Conservation (phyloP, 2,329 filamentous ascomycete species). For the Diaporthe caulivora region DNA sequence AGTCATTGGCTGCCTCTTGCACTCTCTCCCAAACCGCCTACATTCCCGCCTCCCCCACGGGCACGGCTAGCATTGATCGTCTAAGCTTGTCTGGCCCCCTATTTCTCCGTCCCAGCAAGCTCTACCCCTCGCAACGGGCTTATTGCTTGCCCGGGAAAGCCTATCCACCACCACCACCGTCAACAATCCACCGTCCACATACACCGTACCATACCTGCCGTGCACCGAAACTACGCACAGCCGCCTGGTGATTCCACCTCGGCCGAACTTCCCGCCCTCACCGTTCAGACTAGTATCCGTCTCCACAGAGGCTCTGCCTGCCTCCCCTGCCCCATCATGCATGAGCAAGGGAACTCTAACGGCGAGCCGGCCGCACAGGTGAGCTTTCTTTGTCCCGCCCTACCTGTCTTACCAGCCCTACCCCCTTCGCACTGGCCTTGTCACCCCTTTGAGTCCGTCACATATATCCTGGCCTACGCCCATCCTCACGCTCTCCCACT, state of each 20-base stretch:
- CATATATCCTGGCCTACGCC: not conserved
- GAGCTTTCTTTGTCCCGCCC: slow-evolving; percentile 27
- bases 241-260: slow-evolving; percentile 28
- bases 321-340: slow-evolving; percentile 40
- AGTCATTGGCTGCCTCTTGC: slow-evolving; percentile 25
- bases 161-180: not conserved
- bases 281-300: slow-evolving; percentile 9
- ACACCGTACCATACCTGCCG: not conserved
- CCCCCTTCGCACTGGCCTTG: not conserved
- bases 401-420: too few relatives aligned
- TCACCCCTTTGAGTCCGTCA: slow-evolving; percentile 13
- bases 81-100: slow-evolving; percentile 14
- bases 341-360: slow-evolving; percentile 40
- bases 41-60: not conserved
- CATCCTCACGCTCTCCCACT: not conserved
- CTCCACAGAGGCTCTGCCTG: slow-evolving; percentile 26
- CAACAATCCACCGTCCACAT: slow-evolving; percentile 17
- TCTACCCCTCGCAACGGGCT: slow-evolving; percentile 14
- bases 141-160: slow-evolving; percentile 23
- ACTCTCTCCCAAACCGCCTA: not conserved
- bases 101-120: slow-evolving; percentile 17
- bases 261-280: slow-evolving; percentile 25
- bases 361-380: slow-evolving; percentile 38
- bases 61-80: slow-evolving; percentile 27
- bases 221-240: not conserved